These are phyloP conservation scores for Fusarium buxicola DNA, from an alignment of 2,329 filamentous ascomycete species.

Conservation along the genomic window DNA sequence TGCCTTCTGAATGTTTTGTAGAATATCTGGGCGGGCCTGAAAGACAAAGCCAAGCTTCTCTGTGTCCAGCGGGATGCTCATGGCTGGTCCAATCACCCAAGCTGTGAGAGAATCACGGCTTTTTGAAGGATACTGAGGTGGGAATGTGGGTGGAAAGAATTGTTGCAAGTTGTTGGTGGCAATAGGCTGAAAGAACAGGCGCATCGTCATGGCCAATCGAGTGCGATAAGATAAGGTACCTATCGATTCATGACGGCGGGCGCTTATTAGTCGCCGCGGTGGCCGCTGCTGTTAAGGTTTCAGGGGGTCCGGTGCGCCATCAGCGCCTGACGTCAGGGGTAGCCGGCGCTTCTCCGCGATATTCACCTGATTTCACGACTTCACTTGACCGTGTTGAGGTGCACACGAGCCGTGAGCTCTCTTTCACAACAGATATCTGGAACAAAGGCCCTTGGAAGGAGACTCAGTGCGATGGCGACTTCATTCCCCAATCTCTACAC, in stretches of 20 bases:
- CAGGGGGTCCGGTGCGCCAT: conserved; percentile 28
- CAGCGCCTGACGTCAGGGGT: conserved; percentile 31
- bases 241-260: conserved; percentile 29
- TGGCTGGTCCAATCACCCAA: conserved; percentile 43
- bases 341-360: conserved; percentile 29
- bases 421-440: neutral
- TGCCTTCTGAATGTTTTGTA: conserved; percentile 63
- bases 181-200: conserved; percentile 7
- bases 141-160: conserved; percentile 18
- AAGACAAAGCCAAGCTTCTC: conserved; percentile 65
- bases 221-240: conserved; percentile 47
- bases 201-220: conserved; percentile 43
- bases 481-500: conserved; percentile 82
- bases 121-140: conserved; percentile 14
- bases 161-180: conserved; percentile 32
- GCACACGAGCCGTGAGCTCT: conserved; percentile 1
- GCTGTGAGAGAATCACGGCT: conserved; percentile 28
- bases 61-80: conserved; percentile 60
- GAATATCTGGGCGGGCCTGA: conserved; percentile 66
- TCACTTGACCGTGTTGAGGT: conserved; percentile 4
- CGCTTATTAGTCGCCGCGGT: conserved; percentile 44
- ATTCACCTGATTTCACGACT: conserved; percentile 14
- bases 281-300: conserved; percentile 22
- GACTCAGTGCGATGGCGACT: conserved; percentile 54
- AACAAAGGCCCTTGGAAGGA: too few relatives aligned